Evolutionary conservation across 345 rosid genomes (phyloP).

Genomic region (Atalantia buxifolia): DNA sequence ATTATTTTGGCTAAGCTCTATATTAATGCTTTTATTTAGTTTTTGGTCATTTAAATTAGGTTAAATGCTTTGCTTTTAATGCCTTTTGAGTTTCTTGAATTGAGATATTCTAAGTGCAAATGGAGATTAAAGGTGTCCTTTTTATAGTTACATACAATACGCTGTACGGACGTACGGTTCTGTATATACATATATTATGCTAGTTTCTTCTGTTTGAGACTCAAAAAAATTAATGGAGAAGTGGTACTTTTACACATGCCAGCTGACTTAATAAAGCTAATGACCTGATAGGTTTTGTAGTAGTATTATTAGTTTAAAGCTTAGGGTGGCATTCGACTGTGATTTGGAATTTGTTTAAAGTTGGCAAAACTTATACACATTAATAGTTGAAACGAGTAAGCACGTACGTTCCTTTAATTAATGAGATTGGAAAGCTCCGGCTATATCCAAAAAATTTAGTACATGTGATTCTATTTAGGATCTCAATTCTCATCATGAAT

Average conservation of each 20-base stretch:
- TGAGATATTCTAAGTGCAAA: neutral
- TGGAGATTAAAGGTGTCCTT: neutral
- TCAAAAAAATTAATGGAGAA: neutral
- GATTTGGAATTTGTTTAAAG: neutral
- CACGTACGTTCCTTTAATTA: too few relatives aligned
- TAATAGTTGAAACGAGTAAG: too few relatives aligned
- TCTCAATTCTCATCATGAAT: too few relatives aligned
- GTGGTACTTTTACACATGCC: neutral
- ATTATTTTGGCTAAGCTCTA: too few relatives aligned
- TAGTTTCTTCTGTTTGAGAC: neutral
- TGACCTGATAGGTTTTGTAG: neutral
- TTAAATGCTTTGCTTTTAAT: neutral
- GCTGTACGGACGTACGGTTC: neutral
- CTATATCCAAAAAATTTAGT: too few relatives aligned
- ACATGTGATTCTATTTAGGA: too few relatives aligned
- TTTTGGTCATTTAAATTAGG: neutral
- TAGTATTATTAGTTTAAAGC: neutral
- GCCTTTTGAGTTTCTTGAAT: neutral
- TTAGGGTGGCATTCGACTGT: neutral
- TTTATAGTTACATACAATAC: neutral
- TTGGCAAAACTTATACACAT: neutral
- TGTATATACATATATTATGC: too few relatives aligned
- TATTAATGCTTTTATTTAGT: neutral
- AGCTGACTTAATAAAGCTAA: too few relatives aligned
- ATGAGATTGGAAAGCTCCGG: too few relatives aligned